Conservation (phyloP, 371 early-diverging fungal species). For the Mucor irregularis region DNA sequence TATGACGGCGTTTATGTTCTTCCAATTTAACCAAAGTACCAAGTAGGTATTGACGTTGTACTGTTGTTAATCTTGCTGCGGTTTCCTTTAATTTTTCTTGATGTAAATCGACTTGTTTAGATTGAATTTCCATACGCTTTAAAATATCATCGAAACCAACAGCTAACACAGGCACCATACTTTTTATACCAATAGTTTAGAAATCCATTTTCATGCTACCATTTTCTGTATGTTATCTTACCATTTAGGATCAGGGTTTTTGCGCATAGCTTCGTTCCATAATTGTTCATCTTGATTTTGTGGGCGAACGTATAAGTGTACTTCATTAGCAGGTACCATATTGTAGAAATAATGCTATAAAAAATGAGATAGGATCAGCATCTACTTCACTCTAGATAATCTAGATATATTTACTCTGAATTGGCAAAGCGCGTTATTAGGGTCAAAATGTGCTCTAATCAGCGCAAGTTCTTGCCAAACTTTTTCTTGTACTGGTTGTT, state of each 20-base stretch:
- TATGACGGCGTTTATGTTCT: constrained; percentile 43
- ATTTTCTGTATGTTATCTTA: constrained; percentile 22
- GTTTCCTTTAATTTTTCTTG: constrained; percentile 36
- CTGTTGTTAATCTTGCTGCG: constrained; percentile 28
- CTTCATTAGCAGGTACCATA: constrained; percentile 80
- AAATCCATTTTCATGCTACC: background rate
- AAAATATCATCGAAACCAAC: constrained; percentile 86
- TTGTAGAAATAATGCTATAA: constrained; percentile 87
- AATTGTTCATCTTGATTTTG: constrained; percentile 68
- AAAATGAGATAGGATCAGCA: background rate
- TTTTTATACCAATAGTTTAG: constrained; percentile 21
- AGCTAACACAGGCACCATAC: constrained; percentile 75
- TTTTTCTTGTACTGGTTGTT: constrained; percentile 24
- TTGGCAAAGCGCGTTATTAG: constrained; percentile 74
- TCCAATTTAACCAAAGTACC: constrained; percentile 36
- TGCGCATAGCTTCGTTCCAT: constrained; percentile 80
- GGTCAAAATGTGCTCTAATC: constrained; percentile 77
- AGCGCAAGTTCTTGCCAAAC: constrained; percentile 43
- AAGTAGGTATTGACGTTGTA: constrained; percentile 32
- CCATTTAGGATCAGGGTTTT: constrained; percentile 84
- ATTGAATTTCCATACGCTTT: constrained; percentile 79
- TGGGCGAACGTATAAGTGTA: constrained; percentile 72
- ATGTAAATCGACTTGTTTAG: constrained; percentile 48
- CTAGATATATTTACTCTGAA: constrained; percentile 60
- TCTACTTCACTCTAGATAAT: too few relatives aligned